Conservation (phyloP, 345 rosid genomes). For the Camelina neglecta region DNA sequence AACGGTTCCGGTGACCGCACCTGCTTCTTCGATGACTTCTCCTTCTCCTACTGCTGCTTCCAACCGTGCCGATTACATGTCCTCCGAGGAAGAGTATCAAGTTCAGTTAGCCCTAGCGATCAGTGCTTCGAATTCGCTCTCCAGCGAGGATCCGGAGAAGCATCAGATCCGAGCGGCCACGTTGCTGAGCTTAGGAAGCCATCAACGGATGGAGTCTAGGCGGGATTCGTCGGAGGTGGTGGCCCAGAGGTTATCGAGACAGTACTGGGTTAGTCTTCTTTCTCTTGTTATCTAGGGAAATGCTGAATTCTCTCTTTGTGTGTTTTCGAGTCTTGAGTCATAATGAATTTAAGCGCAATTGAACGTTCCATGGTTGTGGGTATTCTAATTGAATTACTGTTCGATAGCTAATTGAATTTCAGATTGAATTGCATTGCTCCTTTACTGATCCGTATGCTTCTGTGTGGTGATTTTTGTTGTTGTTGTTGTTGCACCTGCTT, state of each 20-base stretch:
- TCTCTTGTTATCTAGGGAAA: conserved; percentile 16
- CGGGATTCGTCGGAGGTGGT: conserved; percentile 64
- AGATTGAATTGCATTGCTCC: conserved; percentile 21
- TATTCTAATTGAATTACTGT: not conserved
- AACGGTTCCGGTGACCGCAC: conserved; percentile 28
- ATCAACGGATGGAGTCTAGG: conserved; percentile 55
- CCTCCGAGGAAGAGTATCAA: conserved; percentile 96
- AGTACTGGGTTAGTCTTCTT: conserved; percentile 80
- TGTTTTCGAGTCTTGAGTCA: not conserved
- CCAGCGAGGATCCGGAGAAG: conserved; percentile 69
- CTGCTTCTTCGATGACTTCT: conserved; percentile 29
- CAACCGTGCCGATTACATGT: conserved; percentile 61
- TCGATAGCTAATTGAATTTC: conserved; percentile 14
- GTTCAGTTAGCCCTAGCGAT: conserved; percentile 94
- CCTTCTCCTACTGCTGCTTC: conserved; percentile 41
- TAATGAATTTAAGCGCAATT: not conserved
- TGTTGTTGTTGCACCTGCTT: conserved; percentile 10
- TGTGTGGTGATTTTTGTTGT: conserved; percentile 4
- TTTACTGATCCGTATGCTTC: conserved; percentile 3
- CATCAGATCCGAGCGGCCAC: conserved; percentile 96
- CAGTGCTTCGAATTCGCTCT: conserved; percentile 86
- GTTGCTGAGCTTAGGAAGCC: conserved; percentile 68
- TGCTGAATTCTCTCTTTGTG: conserved; percentile 13
- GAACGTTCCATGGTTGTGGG: too few species aligned
- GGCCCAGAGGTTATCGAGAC: conserved; percentile 79